Percentiles rank a stretch among this genome's conserved stretches.
Evolutionary conservation across 345 rosid genomes (phyloP).

Genomic region (Leavenworthia alabamica): DNA sequence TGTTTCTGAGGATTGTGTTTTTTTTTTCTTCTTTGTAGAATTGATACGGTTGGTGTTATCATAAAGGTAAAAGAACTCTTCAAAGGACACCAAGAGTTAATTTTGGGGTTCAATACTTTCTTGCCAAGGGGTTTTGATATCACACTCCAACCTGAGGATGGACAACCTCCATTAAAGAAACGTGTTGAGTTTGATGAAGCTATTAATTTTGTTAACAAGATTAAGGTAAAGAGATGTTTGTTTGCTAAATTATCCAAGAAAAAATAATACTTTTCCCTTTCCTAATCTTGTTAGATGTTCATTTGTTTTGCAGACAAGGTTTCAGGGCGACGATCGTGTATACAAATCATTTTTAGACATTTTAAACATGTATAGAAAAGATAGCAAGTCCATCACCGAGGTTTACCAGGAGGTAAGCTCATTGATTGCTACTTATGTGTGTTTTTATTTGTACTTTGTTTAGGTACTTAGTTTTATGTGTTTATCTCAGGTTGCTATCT

Average conservation of each 20-base stretch:
- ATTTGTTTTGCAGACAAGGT: conserved; percentile 54
- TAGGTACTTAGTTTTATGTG: not conserved
- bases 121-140: conserved; percentile 89
- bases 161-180: conserved; percentile 60
- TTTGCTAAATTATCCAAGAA: not conserved
- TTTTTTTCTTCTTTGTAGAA: conserved; percentile 34
- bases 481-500: conserved; percentile 55
- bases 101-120: conserved; percentile 88
- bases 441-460: not conserved
- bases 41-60: conserved; percentile 84
- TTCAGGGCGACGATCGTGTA: conserved; percentile 82
- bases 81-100: conserved; percentile 72
- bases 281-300: not conserved
- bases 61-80: conserved; percentile 79
- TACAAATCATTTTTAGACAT: conserved; percentile 85
- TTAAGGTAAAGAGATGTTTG: conserved; percentile 45
- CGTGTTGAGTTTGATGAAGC: conserved; percentile 89
- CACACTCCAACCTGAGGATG: conserved; percentile 63
- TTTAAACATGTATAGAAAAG: conserved; percentile 81
- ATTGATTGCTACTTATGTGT: conserved; percentile 2
- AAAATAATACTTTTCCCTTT: not conserved
- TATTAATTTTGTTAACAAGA: conserved; percentile 84
- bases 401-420: conserved; percentile 71
- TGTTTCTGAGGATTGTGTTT: not conserved
- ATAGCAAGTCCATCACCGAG: conserved; percentile 73